These are phyloP conservation scores for Schwanniomyces occidentalis DNA, from an alignment of 805 yeast species.

Conservation along the genomic window DNA sequence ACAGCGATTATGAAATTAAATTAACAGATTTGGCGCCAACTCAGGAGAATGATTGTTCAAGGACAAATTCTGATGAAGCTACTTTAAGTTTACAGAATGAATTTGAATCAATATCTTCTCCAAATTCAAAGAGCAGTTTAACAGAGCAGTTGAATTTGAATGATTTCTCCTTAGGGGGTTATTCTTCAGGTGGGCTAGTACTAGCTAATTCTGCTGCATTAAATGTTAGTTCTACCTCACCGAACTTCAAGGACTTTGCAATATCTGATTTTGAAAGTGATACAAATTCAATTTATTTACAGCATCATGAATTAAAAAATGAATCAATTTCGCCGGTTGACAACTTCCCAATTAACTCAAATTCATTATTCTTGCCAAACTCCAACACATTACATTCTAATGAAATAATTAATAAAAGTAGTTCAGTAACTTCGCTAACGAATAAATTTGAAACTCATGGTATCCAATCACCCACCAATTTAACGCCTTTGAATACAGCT, in stretches of 20 bases:
- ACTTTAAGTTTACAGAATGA: neutral
- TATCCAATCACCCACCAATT: conserved; percentile 19
- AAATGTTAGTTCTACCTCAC: conserved; percentile 2
- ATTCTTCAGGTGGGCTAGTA: conserved; percentile 16
- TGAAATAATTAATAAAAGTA: conserved; percentile 1
- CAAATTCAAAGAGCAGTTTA: conserved; percentile 3
- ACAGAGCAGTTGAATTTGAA: conserved; percentile 13
- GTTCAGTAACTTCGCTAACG: conserved; percentile 26
- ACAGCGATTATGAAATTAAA: conserved; percentile 2
- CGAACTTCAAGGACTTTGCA: neutral
- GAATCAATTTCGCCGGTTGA: conserved; percentile 10
- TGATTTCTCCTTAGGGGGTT: conserved; percentile 17
- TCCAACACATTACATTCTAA: conserved; percentile 2
- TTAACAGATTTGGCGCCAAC: neutral
- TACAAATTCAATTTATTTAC: conserved; percentile 17
- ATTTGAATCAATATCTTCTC: neutral
- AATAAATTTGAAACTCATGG: conserved; percentile 28
- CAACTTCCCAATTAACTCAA: conserved; percentile 3
- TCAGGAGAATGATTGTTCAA: neutral
- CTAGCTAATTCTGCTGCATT: conserved; percentile 2
- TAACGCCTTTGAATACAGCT: conserved; percentile 8
- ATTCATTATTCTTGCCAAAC: conserved; percentile 6
- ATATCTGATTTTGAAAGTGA: conserved; percentile 25
- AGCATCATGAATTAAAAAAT: conserved; percentile 2
- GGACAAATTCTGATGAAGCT: neutral